Conservation (phyloP, 225 moss, liverwort and hornwort genomes). For the Ulota crispa region DNA sequence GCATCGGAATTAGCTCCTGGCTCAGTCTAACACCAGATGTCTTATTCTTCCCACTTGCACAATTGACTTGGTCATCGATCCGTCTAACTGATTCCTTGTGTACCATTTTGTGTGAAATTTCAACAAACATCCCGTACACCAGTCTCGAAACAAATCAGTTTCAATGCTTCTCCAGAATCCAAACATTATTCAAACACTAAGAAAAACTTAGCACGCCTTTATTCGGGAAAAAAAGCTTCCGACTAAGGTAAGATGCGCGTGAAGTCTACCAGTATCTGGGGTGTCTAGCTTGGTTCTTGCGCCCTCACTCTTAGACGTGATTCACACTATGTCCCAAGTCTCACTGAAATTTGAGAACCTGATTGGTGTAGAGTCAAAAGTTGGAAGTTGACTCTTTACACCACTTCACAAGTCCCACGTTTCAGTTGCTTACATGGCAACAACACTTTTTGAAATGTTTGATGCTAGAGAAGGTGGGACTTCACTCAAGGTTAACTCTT, state of each 20-base stretch:
- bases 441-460: too few relatives aligned
- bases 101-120: neutral
- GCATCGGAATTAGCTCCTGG: neutral
- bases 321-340: too few relatives aligned
- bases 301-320: neutral
- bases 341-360: too few relatives aligned
- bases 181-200: neutral
- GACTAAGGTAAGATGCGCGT: neutral
- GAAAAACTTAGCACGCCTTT: neutral
- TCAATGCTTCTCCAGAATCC: neutral
- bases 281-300: neutral
- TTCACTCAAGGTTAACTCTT: too few relatives aligned
- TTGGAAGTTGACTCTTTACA: too few relatives aligned
- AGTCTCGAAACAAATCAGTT: neutral
- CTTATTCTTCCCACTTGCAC: neutral
- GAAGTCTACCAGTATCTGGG: neutral
- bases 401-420: too few relatives aligned
- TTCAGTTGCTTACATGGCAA: too few relatives aligned
- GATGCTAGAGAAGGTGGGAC: too few relatives aligned
- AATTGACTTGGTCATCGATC: slow-evolving; percentile 3
- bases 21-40: neutral
- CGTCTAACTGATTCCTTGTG: neutral
- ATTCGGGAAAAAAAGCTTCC: neutral
- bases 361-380: too few relatives aligned
- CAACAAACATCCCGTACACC: neutral